Evolutionary conservation across 208 protist species (phyloP), one percentile per base, ranked within the genome.

Genomic region (Strigomonas culicis): DNA sequence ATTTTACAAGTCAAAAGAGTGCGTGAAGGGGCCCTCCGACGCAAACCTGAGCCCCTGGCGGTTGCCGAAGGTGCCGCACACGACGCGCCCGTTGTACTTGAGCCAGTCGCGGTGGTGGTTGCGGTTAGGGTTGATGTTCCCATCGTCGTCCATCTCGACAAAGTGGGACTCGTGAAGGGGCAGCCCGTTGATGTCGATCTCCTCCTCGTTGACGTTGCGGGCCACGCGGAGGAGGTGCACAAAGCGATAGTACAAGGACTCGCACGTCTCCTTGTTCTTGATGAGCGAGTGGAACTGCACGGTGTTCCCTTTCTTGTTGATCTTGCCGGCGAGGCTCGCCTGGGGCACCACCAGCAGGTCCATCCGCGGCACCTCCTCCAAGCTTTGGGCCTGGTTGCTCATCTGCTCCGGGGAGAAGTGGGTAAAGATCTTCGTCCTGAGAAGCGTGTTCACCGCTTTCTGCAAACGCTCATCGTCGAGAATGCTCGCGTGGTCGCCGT

Each of bases 291-390:
- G 86, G 51, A 92, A 96, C 74, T 95, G 88, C 2, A 92, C 72
- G 25, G 77, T 78, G 24, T 90, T 75, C 0, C 86, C 83, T 63
- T 94, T 95, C 59, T 78, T 65, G 21, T 70, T 83, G 41, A 93
- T 55, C 64, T 89, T 94, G 17, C 90, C 90, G n/a, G 84, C 86
- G 19, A 96, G 78, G 8, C 87, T 88, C 10, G 90, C 90, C 63
- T 96, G 90, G 27, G 90, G 90, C 11, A 96, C 80, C 32, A 96
- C 75, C 17, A 94, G 59, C 55, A 94, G 80, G 66, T 96, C 90
- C 53, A 82, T 73, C 19, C 72, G 61, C 0, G 68, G 77, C 63
- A 56, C 70, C 25, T 90, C 77, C 17, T 55, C 66, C 13, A 93
- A 73, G 13, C 81, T 67, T 51, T 79, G 73, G 28, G 84, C 60